Conservation (phyloP, 805 yeast genomes). For the Lipomyces japonicus region DNA sequence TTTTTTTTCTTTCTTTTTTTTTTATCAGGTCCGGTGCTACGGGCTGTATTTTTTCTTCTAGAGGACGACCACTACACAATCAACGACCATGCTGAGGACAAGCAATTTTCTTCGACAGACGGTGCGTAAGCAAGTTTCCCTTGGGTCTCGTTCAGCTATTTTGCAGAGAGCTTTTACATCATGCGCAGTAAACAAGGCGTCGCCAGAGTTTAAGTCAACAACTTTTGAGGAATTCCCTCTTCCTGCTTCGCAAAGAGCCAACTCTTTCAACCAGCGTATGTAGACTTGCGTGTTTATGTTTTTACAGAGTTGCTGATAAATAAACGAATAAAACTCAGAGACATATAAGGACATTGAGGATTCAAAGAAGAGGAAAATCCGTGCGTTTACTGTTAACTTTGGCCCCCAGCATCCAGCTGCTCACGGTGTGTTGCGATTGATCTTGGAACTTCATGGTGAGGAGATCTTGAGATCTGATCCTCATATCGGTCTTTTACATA, state of each 20-base stretch:
- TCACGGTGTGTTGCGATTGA: conserved; percentile 84
- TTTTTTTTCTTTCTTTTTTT: no score
- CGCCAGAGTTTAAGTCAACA: conserved; percentile 10
- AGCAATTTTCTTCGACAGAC: neutral
- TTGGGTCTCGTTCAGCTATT: neutral
- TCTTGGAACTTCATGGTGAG: conserved; percentile 82
- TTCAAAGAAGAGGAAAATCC: conserved; percentile 45
- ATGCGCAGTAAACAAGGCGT: conserved; percentile 3
- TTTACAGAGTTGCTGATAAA: no score
- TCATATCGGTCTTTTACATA: conserved; percentile 79
- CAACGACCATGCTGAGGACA: conserved; percentile 4
- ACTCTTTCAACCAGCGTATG: conserved; percentile 23
- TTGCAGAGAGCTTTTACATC: conserved; percentile 2
- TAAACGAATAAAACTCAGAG: conserved; percentile 7
- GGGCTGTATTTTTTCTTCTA: neutral
- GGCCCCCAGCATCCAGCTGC: conserved; percentile 97
- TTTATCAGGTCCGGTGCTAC: no score
- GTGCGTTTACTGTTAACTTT: conserved; percentile 85
- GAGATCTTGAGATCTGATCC: conserved; percentile 85
- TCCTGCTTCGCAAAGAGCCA: conserved; percentile 4
- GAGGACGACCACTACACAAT: neutral
- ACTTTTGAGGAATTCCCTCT: conserved; percentile 14
- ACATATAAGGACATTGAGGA: conserved; percentile 26
- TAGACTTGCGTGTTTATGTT: neutral
- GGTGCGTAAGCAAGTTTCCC: neutral